Evolutionary conservation across 495 filamentous ascomycete species (phyloP).

Genomic region (Saxophila tyrrhenica): DNA sequence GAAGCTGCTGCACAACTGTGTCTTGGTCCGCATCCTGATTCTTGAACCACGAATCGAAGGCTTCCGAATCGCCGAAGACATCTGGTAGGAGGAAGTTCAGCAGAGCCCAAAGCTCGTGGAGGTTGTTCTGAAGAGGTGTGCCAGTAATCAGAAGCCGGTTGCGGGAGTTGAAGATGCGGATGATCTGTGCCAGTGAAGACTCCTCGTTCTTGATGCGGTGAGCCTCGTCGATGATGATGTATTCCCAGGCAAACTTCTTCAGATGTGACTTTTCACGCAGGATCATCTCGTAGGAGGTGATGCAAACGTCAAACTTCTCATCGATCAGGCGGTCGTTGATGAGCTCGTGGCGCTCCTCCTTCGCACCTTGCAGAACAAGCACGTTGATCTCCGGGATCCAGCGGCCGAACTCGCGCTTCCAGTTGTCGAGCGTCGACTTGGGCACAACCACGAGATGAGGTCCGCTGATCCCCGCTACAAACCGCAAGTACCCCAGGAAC

Average conservation of each 20-base stretch:
- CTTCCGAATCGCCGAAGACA: constrained; percentile 92
- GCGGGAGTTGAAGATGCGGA: constrained; percentile 90
- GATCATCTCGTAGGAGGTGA: constrained; percentile 96
- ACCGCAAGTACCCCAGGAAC: constrained; percentile 91
- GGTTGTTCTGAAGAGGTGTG: constrained; percentile 94
- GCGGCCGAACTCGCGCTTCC: constrained; percentile 83
- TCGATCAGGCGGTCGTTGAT: constrained; percentile 85
- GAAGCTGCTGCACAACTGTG: constrained; percentile 91
- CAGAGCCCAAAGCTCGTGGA: constrained; percentile 98
- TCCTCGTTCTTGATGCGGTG: constrained; percentile 99
- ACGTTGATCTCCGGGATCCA: constrained; percentile 97
- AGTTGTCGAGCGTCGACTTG: constrained; percentile 97
- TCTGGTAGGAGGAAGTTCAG: constrained; percentile 95
- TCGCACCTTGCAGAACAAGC: constrained; percentile 86
- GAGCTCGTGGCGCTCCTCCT: constrained; percentile 79
- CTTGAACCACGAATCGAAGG: constrained; percentile 98
- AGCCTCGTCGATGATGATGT: constrained; percentile 98
- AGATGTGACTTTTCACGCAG: constrained; percentile 88
- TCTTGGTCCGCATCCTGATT: constrained; percentile 82
- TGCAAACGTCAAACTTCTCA: constrained; percentile 86
- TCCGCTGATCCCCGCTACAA: constrained; percentile 73
- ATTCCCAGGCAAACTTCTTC: constrained; percentile 98
- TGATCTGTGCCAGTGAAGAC: constrained; percentile 92
- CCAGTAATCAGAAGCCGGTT: constrained; percentile 95
- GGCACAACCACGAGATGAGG: constrained; percentile 93